Percentiles rank a stretch among this genome's conserved stretches.
Evolutionary conservation across 108 stramenopile genomes (phyloP).

Genomic region (Epipyxis sp.): DNA sequence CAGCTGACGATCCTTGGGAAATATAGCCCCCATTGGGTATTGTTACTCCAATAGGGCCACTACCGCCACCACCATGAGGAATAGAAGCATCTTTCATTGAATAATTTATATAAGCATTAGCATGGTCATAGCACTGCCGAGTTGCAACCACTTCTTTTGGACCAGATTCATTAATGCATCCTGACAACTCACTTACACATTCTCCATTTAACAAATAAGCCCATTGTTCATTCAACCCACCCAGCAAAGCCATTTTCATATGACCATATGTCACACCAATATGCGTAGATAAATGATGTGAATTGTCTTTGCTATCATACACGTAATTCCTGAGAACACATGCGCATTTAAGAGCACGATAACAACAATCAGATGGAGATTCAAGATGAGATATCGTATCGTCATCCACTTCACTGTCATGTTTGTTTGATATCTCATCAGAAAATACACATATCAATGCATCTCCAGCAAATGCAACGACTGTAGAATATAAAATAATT

Average conservation of each 20-base stretch:
- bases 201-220: slow-evolving; percentile 15
- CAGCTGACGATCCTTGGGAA: not conserved
- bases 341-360: slow-evolving; percentile 26
- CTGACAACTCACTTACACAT: slow-evolving; percentile 18
- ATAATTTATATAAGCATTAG: not conserved
- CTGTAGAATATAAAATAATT: not conserved
- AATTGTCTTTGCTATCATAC: too few species aligned
- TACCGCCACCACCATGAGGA: too few species aligned
- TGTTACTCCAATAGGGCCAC: not conserved
- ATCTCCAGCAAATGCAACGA: slow-evolving; percentile 27
- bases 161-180: slow-evolving; percentile 18
- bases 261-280: slow-evolving; percentile 30
- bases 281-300: not conserved
- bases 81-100: not conserved
- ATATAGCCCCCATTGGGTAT: too few species aligned
- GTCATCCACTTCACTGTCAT: not conserved
- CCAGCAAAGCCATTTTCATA: slow-evolving; percentile 25
- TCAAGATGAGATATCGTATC: not conserved
- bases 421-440: too few species aligned
- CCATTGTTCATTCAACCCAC: slow-evolving; percentile 31
- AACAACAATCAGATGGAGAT: not conserved
- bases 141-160: slow-evolving; percentile 17
- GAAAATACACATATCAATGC: slow-evolving; percentile 16
- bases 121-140: not conserved
- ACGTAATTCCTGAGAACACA: not conserved